Evolutionary conservation across 2,329 filamentous ascomycete genomes (phyloP), one percentile per base, ranked within the genome.

Genomic region (Aspergillus caelatus): DNA sequence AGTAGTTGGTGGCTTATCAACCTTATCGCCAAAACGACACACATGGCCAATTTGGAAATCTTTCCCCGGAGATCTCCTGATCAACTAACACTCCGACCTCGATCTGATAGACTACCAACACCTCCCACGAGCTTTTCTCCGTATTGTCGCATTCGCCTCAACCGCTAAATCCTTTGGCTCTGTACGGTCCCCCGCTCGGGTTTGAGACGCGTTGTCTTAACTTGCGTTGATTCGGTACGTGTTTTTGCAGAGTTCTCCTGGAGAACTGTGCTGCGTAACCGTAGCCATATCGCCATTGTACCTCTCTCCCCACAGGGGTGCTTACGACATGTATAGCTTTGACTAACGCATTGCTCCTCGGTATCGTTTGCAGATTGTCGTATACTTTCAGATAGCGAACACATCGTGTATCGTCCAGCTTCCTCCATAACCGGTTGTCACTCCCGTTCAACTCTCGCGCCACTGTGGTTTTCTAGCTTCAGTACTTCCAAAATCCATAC

Each of bases 1-100:
- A 48, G 6, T 19, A 12, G 32, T 23, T n/a, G 34, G 45, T 30
- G 58, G 56, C 61, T 62, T 62, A 62, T 62, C 61, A 58, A 39
- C 56, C 48, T 62, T 62, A 62, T 62, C 60, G 52, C 19, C 32
- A 36, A 55, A 55, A 55, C 52, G 52, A 41, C 52, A 55, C 52
- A 55, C 52, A 55, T 55, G 52, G 52, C 52, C 52, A 55, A 26
- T 39, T 55, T 55, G 34, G 60, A 62, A 34, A 52, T 56, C 55
- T 52, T 39, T 58, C 60, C 43, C 54, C 34, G 34, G 55, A 58
- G 34, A 45, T 55, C 56, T 62, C 61, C 56, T 59, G 61, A 60
- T 53, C 58, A 28, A 36, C 39, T 26, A 55, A 30, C 58, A 32
- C 14, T 21, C 36, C 48, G 48, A 52, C 52, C 39, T 43, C 36